Conservation (phyloP, 2,329 filamentous ascomycete species). For the Ophiosphaerella korrae region DNA sequence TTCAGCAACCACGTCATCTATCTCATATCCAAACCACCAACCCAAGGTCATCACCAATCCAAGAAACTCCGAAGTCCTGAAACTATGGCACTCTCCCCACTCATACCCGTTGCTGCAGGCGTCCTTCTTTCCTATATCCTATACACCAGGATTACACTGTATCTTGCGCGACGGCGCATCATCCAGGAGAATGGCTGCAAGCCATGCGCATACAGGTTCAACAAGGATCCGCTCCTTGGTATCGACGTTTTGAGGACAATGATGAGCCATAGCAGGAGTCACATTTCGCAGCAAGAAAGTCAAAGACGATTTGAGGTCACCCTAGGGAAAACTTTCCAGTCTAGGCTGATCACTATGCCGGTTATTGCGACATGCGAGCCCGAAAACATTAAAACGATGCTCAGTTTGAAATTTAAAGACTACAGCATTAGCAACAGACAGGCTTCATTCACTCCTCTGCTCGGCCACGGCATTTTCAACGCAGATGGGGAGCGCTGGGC, state of each 20-base stretch:
- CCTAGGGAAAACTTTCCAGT: slow-evolving; percentile 50
- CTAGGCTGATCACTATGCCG: slow-evolving; percentile 35
- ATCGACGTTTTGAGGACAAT: slow-evolving; percentile 55
- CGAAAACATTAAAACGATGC: slow-evolving; percentile 55
- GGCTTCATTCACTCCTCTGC: slow-evolving; percentile 45
- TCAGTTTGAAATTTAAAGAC: slow-evolving; percentile 54
- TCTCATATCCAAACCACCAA: background rate
- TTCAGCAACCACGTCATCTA: background rate
- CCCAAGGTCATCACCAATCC: background rate
- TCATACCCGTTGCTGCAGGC: slow-evolving; percentile 35
- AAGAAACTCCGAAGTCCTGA: background rate
- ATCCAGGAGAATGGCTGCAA: slow-evolving; percentile 55
- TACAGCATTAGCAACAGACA: slow-evolving; percentile 49
- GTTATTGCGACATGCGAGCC: slow-evolving; percentile 53
- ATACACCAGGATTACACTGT: slow-evolving; percentile 41
- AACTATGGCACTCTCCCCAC: slow-evolving; percentile 31
- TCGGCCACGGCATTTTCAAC: slow-evolving; percentile 55
- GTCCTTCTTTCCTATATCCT: slow-evolving; percentile 43
- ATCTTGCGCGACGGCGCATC: slow-evolving; percentile 44
- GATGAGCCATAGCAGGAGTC: slow-evolving; percentile 43
- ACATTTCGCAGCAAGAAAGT: slow-evolving; percentile 24
- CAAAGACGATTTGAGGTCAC: slow-evolving; percentile 29
- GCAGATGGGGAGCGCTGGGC: slow-evolving; percentile 51
- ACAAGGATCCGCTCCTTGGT: slow-evolving; percentile 62
- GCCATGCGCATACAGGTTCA: slow-evolving; percentile 52